Percentiles rank a stretch among this genome's conserved stretches.
These are phyloP conservation scores for Lyophyllum decastes DNA, from an alignment of 768 basidiomycete genomes.

Conservation along the genomic window DNA sequence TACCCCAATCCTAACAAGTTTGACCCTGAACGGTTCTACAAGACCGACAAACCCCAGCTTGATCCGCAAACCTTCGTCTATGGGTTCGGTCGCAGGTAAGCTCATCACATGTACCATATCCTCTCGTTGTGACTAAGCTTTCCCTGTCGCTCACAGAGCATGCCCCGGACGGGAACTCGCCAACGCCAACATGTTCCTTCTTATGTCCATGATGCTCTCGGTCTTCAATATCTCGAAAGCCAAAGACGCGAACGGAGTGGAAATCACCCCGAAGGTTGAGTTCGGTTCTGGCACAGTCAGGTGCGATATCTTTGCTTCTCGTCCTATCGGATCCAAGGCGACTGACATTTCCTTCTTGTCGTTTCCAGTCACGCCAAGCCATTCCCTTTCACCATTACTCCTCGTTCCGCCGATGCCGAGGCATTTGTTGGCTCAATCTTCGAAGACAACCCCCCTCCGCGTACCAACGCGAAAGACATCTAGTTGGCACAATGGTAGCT, in stretches of 20 bases:
- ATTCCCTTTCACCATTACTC: slow-evolving; percentile 12
- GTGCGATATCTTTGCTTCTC: neutral
- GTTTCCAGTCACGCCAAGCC: slow-evolving; percentile 15
- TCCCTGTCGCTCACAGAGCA: slow-evolving; percentile 20
- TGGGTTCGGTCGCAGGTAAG: slow-evolving; percentile 42
- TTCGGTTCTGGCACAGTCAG: slow-evolving; percentile 16
- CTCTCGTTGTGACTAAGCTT: neutral
- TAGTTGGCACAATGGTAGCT: too few relatives aligned
- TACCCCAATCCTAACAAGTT: slow-evolving; percentile 39
- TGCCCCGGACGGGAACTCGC: slow-evolving; percentile 39
- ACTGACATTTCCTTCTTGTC: neutral
- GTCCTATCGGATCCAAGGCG: neutral
- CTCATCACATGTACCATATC: neutral
- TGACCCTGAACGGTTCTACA: slow-evolving; percentile 47
- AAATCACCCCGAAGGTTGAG: slow-evolving; percentile 11
- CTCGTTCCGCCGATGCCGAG: slow-evolving; percentile 14
- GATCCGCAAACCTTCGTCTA: slow-evolving; percentile 34
- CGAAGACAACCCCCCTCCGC: slow-evolving; percentile 16
- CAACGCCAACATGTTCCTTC: slow-evolving; percentile 19
- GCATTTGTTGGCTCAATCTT: slow-evolving; percentile 12
- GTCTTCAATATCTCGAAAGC: slow-evolving; percentile 32
- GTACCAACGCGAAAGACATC: slow-evolving; percentile 12
- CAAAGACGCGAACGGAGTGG: slow-evolving; percentile 26
- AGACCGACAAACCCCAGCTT: slow-evolving; percentile 26
- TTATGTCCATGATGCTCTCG: slow-evolving; percentile 29